Percentiles rank a stretch among this genome's conserved stretches.
Conservation (phyloP, 106 monocot species). For the Phalaenopsis aphrodite region DNA sequence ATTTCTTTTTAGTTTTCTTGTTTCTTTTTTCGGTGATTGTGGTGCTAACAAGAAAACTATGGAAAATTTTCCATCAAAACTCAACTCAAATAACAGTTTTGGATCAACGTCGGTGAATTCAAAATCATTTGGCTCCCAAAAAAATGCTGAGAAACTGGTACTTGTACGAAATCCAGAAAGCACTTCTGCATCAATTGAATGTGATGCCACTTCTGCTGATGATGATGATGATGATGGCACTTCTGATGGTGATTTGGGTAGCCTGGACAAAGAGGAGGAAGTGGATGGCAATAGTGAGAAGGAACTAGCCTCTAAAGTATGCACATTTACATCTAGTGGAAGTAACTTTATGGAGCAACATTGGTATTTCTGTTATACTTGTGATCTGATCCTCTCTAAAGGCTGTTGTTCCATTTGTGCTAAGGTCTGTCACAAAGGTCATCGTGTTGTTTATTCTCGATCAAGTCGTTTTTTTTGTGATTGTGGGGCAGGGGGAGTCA, state of each 20-base stretch:
- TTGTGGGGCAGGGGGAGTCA: conserved; percentile 97
- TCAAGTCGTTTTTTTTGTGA: conserved; percentile 99
- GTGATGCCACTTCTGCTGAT: conserved; percentile 84
- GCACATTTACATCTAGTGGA: conserved; percentile 99
- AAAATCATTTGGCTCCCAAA: conserved; percentile 37
- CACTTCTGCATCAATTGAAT: conserved; percentile 50
- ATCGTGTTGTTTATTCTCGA: conserved; percentile 96
- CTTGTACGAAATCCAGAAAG: conserved; percentile 46
- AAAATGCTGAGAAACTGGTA: conserved; percentile 57
- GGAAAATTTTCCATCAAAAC: conserved; percentile 43
- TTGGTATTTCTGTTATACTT: conserved; percentile 99
- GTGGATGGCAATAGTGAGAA: conserved; percentile 83
- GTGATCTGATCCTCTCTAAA: conserved; percentile 92
- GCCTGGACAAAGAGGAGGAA: conserved; percentile 86
- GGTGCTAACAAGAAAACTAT: conserved; percentile 28
- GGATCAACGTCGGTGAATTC: conserved; percentile 37
- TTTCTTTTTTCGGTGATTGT: conserved; percentile 50
- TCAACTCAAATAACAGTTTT: conserved; percentile 31
- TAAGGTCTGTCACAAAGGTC: conserved; percentile 92
- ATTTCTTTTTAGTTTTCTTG: conserved; percentile 73
- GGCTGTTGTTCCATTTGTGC: conserved; percentile 98
- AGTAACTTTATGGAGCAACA: conserved; percentile 99
- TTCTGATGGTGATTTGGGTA: conserved; percentile 89
- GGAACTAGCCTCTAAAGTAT: conserved; percentile 84
- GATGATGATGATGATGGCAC: conserved; percentile 99